Evolutionary conservation across 225 moss, liverwort and hornwort genomes (phyloP).

Genomic region (Bryum argenteum): DNA sequence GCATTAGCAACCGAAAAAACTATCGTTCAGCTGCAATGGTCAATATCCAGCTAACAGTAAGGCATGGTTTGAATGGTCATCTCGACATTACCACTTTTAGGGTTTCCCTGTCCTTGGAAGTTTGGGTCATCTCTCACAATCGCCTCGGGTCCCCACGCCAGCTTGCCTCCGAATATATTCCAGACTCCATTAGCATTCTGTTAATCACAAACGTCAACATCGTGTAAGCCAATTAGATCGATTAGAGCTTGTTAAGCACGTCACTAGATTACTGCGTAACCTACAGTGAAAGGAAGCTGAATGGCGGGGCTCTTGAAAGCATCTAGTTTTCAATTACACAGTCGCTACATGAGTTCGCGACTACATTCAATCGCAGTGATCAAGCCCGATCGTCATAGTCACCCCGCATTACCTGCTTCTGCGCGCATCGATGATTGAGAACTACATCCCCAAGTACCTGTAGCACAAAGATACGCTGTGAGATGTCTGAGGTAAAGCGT

Average conservation of each 20-base stretch:
- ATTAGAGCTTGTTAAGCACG: neutral
- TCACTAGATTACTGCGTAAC: neutral
- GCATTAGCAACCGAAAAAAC: neutral
- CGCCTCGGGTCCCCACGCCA: conserved; percentile 82
- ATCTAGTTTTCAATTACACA: neutral
- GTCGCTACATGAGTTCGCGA: neutral
- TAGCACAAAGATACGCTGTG: conserved; percentile 28
- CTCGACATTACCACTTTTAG: conserved; percentile 57
- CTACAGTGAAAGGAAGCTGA: neutral
- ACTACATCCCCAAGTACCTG: conserved; percentile 86
- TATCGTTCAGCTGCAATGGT: neutral
- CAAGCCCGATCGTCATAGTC: conserved; percentile 4
- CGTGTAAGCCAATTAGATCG: conserved; percentile 21
- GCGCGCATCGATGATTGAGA: conserved; percentile 84
- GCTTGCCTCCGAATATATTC: conserved; percentile 78
- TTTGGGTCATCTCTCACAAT: conserved; percentile 84
- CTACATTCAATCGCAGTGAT: conserved; percentile 6
- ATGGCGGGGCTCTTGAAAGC: neutral
- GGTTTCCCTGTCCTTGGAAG: conserved; percentile 77
- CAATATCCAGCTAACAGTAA: neutral
- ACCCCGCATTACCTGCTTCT: conserved; percentile 62
- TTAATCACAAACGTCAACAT: conserved; percentile 40
- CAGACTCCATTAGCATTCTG: conserved; percentile 69
- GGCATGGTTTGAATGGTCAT: neutral
- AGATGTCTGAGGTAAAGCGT: conserved; percentile 13